Evolutionary conservation across 2,329 filamentous ascomycete genomes (phyloP).

Genomic region (Colletotrichum cereale): DNA sequence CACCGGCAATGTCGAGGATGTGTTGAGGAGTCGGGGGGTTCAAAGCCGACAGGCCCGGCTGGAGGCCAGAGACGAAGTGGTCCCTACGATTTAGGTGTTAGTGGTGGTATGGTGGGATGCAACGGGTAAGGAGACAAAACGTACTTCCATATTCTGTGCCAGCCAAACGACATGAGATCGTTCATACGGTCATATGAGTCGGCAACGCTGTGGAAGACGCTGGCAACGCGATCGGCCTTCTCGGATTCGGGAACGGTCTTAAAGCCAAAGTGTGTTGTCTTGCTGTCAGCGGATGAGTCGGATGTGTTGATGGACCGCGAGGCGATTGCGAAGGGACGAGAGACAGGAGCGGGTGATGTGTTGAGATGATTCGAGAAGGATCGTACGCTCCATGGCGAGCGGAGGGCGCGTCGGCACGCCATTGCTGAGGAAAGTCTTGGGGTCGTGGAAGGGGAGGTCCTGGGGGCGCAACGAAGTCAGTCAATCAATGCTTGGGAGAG

Average conservation of each 20-base stretch:
- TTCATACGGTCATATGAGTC: constrained; percentile 98
- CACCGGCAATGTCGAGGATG: constrained; percentile 96
- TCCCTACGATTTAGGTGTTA: constrained; percentile 64
- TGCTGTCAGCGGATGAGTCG: constrained; percentile 49
- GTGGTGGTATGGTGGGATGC: constrained; percentile 7
- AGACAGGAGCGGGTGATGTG: background rate
- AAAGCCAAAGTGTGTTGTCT: constrained; percentile 91
- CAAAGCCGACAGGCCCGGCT: constrained; percentile 75
- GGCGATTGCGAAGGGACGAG: constrained; percentile 47
- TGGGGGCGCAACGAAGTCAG: constrained; percentile 21
- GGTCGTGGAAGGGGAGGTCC: constrained; percentile 31
- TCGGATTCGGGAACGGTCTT: constrained; percentile 84
- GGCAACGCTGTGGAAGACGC: constrained; percentile 95
- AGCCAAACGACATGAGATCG: constrained; percentile 97
- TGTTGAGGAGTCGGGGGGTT: constrained; percentile 66
- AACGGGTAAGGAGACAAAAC: constrained; percentile 44
- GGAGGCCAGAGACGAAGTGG: constrained; percentile 91
- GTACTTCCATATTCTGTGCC: constrained; percentile 93
- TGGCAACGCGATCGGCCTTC: constrained; percentile 79
- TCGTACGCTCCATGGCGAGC: constrained; percentile 29
- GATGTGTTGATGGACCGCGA: constrained; percentile 44
- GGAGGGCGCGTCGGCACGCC: constrained; percentile 31
- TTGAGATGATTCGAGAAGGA: constrained; percentile 18
- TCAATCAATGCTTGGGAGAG: constrained; percentile 24
- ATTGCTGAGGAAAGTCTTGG: constrained; percentile 20